Base-by-base conservation (phyloP, 2,329 filamentous ascomycete genomes). In the Geosmithia putterillii region DNA sequence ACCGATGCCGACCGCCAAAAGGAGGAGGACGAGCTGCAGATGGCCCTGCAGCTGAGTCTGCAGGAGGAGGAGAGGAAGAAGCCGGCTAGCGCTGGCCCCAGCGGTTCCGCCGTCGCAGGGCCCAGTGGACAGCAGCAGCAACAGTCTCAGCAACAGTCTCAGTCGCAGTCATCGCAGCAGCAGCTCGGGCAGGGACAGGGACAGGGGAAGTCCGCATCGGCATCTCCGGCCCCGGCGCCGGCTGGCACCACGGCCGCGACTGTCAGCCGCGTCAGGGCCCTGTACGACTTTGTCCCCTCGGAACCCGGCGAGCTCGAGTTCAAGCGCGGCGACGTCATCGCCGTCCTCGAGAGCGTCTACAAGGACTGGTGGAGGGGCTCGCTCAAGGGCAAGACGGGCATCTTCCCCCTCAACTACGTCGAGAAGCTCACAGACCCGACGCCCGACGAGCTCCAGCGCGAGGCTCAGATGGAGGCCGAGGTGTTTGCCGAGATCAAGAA, bases 351-450 rank as follows among this genome's bases (percentile, higher is more conserved):
- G 63, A 95, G 89, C 2, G 92, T 96, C 2, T 98, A 94, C 68
- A 98, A 96, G 64, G 92, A 98, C 62, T 98, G 92, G 92, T 98
- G 92, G 92, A 90, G 94, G 54, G 92, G 92, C 1, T 94, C 89
- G 37, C 69, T 98, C 46, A 81, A 89, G 57, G 92, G 92, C 18
- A 87, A 95, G 62, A 95, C 88, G 7, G 92, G 92, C 53, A 98
- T 98, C 50, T 98, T 98, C 63, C 92, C 92, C 7, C 74, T 98
- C 50, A 98, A 98, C 66, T 98, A 98, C 57, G 92, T 98, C 15
- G 92, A 98, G 67, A 98, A 98, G 64, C 70, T 98, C 50, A 81
- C 89, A 44, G 92, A 98, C 57, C 92, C 92, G 5, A 96, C 92
- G 0, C 81, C 82, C 17, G 90, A 96, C 52, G 92, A 98, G 70